These are phyloP conservation scores for Acacia melanoxylon DNA, from an alignment of 306 rosid species.

Conservation along the genomic window DNA sequence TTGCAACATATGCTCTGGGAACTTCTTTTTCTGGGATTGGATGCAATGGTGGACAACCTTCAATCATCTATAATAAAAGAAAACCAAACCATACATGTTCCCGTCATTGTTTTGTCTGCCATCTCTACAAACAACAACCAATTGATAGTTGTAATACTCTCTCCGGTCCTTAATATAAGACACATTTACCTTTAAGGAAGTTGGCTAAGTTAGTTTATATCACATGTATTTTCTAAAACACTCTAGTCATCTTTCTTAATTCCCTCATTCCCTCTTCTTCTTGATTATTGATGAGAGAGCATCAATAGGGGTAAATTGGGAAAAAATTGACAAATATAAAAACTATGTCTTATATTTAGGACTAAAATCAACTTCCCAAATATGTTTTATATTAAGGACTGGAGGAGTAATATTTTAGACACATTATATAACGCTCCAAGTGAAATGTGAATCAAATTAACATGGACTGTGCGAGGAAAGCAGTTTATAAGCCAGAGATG, in stretches of 20 bases:
- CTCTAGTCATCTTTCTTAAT: no score
- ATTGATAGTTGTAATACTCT: background rate
- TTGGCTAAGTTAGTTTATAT: no score
- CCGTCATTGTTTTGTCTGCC: constrained; percentile 16
- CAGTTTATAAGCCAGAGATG: background rate
- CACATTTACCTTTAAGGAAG: no score
- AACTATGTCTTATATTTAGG: no score
- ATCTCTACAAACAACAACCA: constrained; percentile 25
- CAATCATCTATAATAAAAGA: constrained; percentile 49
- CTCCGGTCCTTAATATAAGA: no score
- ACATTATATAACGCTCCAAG: background rate
- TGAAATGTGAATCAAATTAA: constrained; percentile 1
- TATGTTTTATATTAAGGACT: no score
- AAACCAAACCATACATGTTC: constrained; percentile 26
- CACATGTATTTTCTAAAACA: no score
- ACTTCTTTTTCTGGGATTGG: constrained; percentile 49
- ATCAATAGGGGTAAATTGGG: no score
- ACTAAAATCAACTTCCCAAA: no score
- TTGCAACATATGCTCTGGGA: constrained; percentile 50
- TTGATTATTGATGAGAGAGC: no score
- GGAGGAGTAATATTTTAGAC: constrained; percentile 3
- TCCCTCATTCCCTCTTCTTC: no score
- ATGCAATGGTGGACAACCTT: constrained; percentile 53
- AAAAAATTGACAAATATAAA: no score
- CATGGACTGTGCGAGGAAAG: background rate